Evolutionary conservation across 2,329 filamentous ascomycete species (phyloP).

Genomic region (Trichoderma koningiopsis): DNA sequence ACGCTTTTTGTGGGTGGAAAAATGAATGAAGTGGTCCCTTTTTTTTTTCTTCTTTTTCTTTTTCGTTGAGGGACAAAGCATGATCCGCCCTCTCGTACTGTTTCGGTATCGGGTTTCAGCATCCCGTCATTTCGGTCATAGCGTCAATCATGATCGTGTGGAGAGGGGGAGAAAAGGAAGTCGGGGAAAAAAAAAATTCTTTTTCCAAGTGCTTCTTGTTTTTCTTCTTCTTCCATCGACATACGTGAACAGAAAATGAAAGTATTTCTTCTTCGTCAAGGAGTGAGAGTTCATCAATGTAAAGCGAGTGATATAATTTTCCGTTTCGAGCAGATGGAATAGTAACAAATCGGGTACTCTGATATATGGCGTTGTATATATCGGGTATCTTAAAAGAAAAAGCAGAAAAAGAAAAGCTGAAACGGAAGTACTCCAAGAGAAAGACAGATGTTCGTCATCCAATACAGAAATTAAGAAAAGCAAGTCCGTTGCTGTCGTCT

Average conservation of each 20-base stretch:
- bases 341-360: slow-evolving; percentile 1
- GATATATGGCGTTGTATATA: slow-evolving; percentile 19
- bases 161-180: neutral
- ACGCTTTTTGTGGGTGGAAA: slow-evolving; percentile 1
- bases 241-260: neutral
- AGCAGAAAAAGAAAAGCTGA: neutral
- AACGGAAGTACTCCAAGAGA: neutral
- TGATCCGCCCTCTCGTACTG: slow-evolving; percentile 1
- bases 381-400: slow-evolving; percentile 18
- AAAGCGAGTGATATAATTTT: neutral
- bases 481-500: slow-evolving; percentile 1
- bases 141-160: neutral
- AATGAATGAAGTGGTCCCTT: neutral
- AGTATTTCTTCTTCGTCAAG: slow-evolving; percentile 1
- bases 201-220: neutral
- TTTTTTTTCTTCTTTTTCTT: neutral
- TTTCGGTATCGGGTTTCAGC: slow-evolving; percentile 21
- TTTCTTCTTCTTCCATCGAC: neutral
- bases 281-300: neutral
- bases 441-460: neutral
- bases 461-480: neutral
- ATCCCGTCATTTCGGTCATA: slow-evolving; percentile 17
- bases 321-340: neutral
- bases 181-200: neutral
- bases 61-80: neutral